Percentiles rank a stretch among this genome's conserved stretches.
phyloP scores from a whole-genome alignment of 78 protist genomes.

The Anaeramoeba flamelloides region DNA sequence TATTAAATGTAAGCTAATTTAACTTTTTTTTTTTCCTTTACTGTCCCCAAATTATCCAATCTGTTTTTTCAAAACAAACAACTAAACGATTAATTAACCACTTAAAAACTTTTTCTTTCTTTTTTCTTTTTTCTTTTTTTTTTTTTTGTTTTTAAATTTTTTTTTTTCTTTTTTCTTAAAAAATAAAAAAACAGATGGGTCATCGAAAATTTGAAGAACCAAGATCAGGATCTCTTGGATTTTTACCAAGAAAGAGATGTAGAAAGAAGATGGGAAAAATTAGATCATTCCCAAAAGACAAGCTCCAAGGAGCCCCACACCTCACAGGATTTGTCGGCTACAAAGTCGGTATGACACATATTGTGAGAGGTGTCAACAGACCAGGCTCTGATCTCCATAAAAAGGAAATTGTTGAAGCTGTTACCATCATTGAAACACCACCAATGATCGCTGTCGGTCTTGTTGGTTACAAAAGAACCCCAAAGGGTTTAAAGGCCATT shows the following conservation, averaged over 20 bases:
- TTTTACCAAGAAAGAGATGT: constrained; percentile 92
- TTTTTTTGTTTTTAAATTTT: too few relatives aligned
- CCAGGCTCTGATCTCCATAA: constrained; percentile 91
- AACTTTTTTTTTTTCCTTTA: too few relatives aligned
- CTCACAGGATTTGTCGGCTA: constrained; percentile 96
- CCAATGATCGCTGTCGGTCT: constrained; percentile 95
- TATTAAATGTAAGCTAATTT: too few relatives aligned
- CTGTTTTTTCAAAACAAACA: too few relatives aligned
- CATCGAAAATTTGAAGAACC: constrained; percentile 88
- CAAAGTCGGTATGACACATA: constrained; percentile 99
- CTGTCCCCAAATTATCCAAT: too few relatives aligned
- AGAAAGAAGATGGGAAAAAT: constrained; percentile 62
- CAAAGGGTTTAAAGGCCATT: constrained; percentile 79
- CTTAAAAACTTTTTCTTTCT: too few relatives aligned
- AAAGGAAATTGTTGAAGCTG: constrained; percentile 98
- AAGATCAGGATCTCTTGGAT: constrained; percentile 97
- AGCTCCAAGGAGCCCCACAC: constrained; percentile 76
- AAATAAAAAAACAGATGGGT: too few relatives aligned
- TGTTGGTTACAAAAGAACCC: constrained; percentile 94
- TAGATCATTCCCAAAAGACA: constrained; percentile 99
- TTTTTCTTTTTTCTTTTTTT: too few relatives aligned
- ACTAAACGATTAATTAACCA: too few relatives aligned
- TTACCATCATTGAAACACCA: constrained; percentile 95
- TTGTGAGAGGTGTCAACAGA: constrained; percentile 87
- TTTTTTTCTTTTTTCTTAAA: too few relatives aligned